Conservation (phyloP, 2,329 filamentous ascomycete genomes). For the Chaetomiaceae sp. region DNA sequence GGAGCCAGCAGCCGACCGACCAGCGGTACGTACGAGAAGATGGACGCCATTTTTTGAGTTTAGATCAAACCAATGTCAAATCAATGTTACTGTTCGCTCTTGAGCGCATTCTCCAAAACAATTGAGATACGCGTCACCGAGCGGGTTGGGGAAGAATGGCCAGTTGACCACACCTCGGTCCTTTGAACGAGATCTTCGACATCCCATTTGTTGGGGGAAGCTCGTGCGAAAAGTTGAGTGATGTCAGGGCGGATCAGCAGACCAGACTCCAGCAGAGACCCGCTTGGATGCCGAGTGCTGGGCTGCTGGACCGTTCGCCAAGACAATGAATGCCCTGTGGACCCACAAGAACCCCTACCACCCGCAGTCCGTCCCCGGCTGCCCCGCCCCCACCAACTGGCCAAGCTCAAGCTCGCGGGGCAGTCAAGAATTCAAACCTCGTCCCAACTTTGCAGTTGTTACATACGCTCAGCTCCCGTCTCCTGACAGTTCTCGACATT, state of each 20-base stretch:
- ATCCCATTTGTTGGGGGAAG: slow-evolving; percentile 9
- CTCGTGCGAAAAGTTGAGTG: slow-evolving; percentile 10
- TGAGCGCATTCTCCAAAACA: no score
- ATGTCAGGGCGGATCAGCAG: slow-evolving; percentile 14
- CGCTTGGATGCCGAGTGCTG: no score
- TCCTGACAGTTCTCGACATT: background rate
- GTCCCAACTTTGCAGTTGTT: no score
- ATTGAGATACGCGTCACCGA: no score
- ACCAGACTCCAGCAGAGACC: background rate
- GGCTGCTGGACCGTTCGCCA: no score
- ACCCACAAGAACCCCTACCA: background rate
- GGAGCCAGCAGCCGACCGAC: slow-evolving; percentile 28
- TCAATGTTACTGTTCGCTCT: background rate
- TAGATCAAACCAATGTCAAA: no score
- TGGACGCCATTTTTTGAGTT: slow-evolving; percentile 19
- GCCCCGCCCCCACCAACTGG: slow-evolving; percentile 18
- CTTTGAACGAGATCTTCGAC: background rate
- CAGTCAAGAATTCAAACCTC: background rate
- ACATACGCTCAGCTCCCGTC: background rate
- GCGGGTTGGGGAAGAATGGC: background rate
- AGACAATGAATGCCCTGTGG: background rate
- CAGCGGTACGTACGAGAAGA: slow-evolving; percentile 30
- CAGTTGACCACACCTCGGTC: background rate
- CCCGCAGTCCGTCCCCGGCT: no score
- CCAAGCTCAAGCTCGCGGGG: background rate